Base-by-base conservation (phyloP, 495 filamentous ascomycete species). In the Cairneyella variabilis region DNA sequence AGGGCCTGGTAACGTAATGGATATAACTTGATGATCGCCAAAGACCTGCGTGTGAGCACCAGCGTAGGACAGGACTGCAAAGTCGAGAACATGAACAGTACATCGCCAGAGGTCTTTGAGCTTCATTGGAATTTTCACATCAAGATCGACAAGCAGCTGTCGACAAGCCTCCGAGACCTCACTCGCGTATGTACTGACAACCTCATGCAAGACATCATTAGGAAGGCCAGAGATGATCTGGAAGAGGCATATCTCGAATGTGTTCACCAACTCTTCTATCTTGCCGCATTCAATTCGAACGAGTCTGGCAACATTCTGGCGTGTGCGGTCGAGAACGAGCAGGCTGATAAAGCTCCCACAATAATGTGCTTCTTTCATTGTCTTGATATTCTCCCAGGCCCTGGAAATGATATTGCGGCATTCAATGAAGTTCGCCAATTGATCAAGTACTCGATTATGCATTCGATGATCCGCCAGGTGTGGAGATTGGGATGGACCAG, bases 11-110 rank as follows among this genome's bases (percentile, higher is more conserved):
- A 49, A 14, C n/a, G 27, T 9, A 10, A 49, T 16, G 3, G 27
- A 38, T 2, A 14, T 49, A 14, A 25, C 16, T 36, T n/a, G 11
- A 20, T 36, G 6, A 12, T 11, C 12, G 27, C 46, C 46, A 38
- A 49, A 20, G 16, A 38, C 11, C 28, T 49, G 46, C 1, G 48
- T 57, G 40, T 57, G 54, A 18, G 54, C 47, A 22, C 47, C 54
- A 38, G 41, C 3, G 47, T 57, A 57, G 11, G 54, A 57, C 1
- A 57, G n/a, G 30, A 57, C 54, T 27, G 40, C 54, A 3, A 51
- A 2, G 26, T 57, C 47, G 12, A 57, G 47, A 12, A 57, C 20
- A 38, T 57, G 48, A 20, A 51, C 48, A 10, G 28, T 40, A 46
- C 40, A 51, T 37, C 40, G 36, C 45, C 53, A 56, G 9, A 42